A percentile compares a stretch with the other conserved stretches of the same genome.
Evolutionary conservation across 192 early-diverging fungal genomes (phyloP).

Genomic region (Coemansia sp.): DNA sequence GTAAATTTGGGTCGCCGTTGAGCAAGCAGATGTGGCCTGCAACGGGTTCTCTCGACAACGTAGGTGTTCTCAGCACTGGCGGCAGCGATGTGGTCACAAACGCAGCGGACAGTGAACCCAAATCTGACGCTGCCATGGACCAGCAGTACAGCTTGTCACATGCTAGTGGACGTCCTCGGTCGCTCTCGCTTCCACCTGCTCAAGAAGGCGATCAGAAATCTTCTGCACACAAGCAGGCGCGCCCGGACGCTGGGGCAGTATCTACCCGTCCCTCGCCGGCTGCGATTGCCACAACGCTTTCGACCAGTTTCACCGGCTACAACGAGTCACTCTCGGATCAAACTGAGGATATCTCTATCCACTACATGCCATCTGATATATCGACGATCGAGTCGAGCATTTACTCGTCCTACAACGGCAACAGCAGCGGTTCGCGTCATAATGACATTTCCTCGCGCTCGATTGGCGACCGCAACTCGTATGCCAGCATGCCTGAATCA

Average conservation of each 20-base stretch:
- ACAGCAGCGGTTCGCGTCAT: conserved; percentile 12
- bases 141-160: conserved; percentile 11
- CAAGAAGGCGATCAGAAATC: conserved; percentile 7
- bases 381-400: conserved; percentile 55
- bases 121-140: conserved; percentile 11
- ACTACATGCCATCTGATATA: conserved; percentile 45
- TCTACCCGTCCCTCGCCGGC: conserved; percentile 22
- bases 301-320: conserved; percentile 44
- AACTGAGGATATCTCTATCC: conserved; percentile 25
- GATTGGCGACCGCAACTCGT: conserved; percentile 40
- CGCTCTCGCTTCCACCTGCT: conserved; percentile 23
- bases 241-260: not conserved
- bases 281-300: conserved; percentile 38
- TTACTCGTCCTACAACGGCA: conserved; percentile 41
- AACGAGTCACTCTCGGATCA: conserved; percentile 27
- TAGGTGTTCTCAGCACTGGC: conserved; percentile 5
- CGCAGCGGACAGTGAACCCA: conserved; percentile 1
- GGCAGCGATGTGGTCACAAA: not conserved
- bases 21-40: conserved; percentile 46
- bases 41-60: conserved; percentile 21
- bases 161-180: conserved; percentile 19
- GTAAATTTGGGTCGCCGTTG: conserved; percentile 41
- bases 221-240: not conserved
- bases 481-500: conserved; percentile 42
- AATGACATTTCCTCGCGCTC: conserved; percentile 35